Base-by-base conservation (phyloP, 2,329 filamentous ascomycete genomes). In the Talaromyces sp. region DNA sequence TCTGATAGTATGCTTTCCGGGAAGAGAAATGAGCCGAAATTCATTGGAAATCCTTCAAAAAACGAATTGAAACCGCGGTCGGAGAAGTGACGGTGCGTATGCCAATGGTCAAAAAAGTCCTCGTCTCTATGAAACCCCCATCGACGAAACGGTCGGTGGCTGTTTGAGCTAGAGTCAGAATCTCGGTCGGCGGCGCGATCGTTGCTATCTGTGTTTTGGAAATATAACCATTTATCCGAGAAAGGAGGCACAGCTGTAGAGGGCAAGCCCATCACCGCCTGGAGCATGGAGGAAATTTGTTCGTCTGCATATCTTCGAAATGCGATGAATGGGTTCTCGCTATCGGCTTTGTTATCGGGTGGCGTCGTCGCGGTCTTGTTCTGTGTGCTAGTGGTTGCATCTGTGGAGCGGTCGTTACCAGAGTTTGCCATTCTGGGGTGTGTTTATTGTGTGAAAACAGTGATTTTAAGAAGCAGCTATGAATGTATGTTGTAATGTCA, bases 301-400 rank as follows among this genome's bases (percentile, higher is more conserved):
- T 80, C 78, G 64, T 86, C 83, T 57, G 83, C 81, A 67, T 82
- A 84, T 61, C 80, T 81, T 63, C 84, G 83, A 71, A 86, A 85
- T 31, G 78, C 75, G 57, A 84, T 78, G 69, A 86, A 85, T 1
- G 83, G 81, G 60, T 84, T 84, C 60, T 76, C 70, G 59, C 74
- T 68, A 54, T 76, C 69, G 13, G 21, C 60, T 40, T 55, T 50
- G 40, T 57, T 43, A 37, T 58, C 63, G 54, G 56, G 53, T 58
- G 53, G 60, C 58, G 50, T 55, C 56, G 51, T 56, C n/a, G n/a
- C n/a, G 39, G 58, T 36, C 25, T 58, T 58, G 51, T 63, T 52
- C 9, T 19, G 52, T 21, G 61, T 8, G 7, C 58, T 46, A 5
- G 45, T 48, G 15, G 51, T 54, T 37, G 56, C 54, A 19, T 48